phyloP scores from a whole-genome alignment of 2,329 filamentous ascomycete species.

The Paraconiothyrium brasiliense region DNA sequence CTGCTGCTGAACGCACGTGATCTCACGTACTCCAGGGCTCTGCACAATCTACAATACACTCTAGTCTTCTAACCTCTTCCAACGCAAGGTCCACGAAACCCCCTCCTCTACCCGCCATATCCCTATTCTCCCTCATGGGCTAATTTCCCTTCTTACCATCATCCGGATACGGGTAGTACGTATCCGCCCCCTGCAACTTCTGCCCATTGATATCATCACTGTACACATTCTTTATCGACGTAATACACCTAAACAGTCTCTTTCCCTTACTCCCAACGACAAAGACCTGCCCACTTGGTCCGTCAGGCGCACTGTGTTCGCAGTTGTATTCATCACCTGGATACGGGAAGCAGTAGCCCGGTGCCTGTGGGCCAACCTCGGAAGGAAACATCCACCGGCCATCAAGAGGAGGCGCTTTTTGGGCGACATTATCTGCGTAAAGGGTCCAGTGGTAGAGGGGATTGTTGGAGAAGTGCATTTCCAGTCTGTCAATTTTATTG shows the following conservation, averaged over 20 bases:
- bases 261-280: not conserved
- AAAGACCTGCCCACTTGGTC: not conserved
- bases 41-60: no score
- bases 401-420: not conserved
- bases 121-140: not conserved
- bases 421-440: not conserved
- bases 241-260: not conserved
- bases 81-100: no score
- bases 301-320: not conserved
- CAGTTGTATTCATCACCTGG: not conserved
- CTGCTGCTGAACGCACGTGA: no score
- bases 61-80: no score
- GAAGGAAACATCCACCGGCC: slow-evolving; percentile 2
- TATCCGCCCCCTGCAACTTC: not conserved
- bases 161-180: slow-evolving; percentile 8
- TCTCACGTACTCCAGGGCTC: no score
- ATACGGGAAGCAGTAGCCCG: slow-evolving; percentile 4
- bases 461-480: slow-evolving; percentile 1
- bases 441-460: not conserved
- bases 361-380: not conserved
- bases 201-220: not conserved
- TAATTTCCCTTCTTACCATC: not conserved
- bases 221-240: not conserved
- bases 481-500: not conserved
- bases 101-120: not conserved